Evolutionary conservation across 2,329 filamentous ascomycete species (phyloP), one percentile per base, ranked within the genome.

Genomic region (Seiridium unicorne): DNA sequence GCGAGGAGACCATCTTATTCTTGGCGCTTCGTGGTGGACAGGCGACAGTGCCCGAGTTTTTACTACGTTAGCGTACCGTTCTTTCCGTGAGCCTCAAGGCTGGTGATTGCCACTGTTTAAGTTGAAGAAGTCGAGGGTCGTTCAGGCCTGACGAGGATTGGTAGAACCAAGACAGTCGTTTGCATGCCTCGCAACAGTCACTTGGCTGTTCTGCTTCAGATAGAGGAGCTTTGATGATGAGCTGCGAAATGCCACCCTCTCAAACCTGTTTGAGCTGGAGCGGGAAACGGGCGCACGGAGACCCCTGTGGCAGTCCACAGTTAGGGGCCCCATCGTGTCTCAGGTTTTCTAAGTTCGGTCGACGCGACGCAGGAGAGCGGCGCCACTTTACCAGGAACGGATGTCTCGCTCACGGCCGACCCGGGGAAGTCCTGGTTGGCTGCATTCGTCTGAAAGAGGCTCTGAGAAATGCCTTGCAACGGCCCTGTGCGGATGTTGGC

Each of bases 331-430:
- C 49, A 53, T n/a, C 49, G 32, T 55, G 51, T 55, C 51, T 55
- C 51, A 55, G 51, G 40, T 55, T 44, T 55, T 38, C 51, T 38
- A 42, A 38, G 51, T 44, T 55, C 51, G 51, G 51, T 55, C 51
- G 51, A 55, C 36, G 51, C 51, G 40, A 55, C 40, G 38, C 38
- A 44, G 35, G 51, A 55, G 35, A 18, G 40, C 9, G 26, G 51
- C 44, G 51, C 51, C 35, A 55, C 51, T 31, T 40, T 55, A n/a
- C 51, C 51, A 44, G 34, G 38, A 55, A 38, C 51, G 26, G 51
- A 8, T 38, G 18, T 55, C 40, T 55, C 36, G n/a, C 40, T 55
- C 38, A 38, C 51, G 18, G 38, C 49, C 32, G 18, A 31, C 36
- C 36, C 51, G 36, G 36, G 38, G 44, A 38, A n/a, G 49, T 53